Evolutionary conservation across 441 rosid species (phyloP), one percentile per base, ranked within the genome.

Genomic region (Pelargonium citronellum): DNA sequence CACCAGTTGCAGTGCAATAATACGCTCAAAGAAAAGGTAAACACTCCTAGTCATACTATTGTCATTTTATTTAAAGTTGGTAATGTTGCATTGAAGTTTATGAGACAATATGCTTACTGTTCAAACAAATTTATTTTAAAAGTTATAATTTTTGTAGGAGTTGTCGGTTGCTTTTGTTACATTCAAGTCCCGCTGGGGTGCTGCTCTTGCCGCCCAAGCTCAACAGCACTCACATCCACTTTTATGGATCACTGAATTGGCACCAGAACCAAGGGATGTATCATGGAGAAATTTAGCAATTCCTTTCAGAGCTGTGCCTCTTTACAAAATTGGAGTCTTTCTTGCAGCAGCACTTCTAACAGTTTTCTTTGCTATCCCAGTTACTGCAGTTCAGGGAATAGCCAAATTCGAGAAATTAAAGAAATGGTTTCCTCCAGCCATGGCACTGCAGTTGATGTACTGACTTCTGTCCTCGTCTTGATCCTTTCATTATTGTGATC

Each of bases 321-420:
- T 91, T 69, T 63, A 82, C 85, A 88, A 85, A 76, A 79, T 86
- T 16, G 88, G 86, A 64, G 93, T 86, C 67, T 66, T 91, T 64
- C 81, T 88, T 78, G 90, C 82, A 68, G 92, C 96, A 37, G 79
- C 92, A 44, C 80, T 91, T 72, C 91, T 89, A 44, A 89, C 95
- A 15, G 67, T 90, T 71, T 94, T 94, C 87, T 90, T 94, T 75
- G 88, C 95, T 67, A 83, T 87, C 77, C 96, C 93, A 2, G 97
- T 90, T 68, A 85, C 97, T 64, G 95, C 96, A 66, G 97, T 94
- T 74, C 99, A 91, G 78, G 97, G 99, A 80, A 90, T 94, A 15
- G 97, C 94, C 65, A 89, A 83, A 71, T 84, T 82, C 69, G 97
- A 94, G 84, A 94, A 89, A 73, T 82, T 94, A 11, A 89, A 85